Percentiles rank a stretch among this genome's conserved stretches.
phyloP scores from a whole-genome alignment of 345 rosid species.

The Gossypium australe region DNA sequence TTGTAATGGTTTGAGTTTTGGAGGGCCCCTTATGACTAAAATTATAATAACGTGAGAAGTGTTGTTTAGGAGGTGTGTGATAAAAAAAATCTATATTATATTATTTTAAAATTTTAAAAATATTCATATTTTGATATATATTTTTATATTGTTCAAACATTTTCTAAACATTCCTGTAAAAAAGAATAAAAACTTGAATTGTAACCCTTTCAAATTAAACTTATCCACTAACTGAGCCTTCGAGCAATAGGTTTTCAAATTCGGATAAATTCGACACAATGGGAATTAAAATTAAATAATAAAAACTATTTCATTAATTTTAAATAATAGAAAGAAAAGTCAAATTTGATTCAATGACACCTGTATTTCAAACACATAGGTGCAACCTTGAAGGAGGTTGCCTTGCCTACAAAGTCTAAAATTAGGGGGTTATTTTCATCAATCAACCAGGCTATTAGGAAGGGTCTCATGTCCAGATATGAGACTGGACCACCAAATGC shows the following conservation, averaged over 20 bases:
- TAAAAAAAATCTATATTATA: no score
- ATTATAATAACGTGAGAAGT: neutral
- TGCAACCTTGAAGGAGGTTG: neutral
- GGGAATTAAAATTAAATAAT: neutral
- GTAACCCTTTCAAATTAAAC: no score
- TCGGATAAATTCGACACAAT: no score
- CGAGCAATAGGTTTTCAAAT: no score
- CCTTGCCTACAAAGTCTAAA: neutral
- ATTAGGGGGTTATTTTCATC: neutral
- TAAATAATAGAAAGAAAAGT: no score
- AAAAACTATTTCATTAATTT: neutral
- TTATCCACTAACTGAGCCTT: no score
- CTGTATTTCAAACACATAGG: neutral
- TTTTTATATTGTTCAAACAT: no score
- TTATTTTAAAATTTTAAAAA: no score
- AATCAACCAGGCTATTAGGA: neutral
- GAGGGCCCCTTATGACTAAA: neutral
- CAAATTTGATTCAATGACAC: neutral
- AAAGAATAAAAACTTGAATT: no score
- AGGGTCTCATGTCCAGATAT: neutral
- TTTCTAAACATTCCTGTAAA: no score
- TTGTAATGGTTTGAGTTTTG: neutral
- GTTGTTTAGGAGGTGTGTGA: no score
- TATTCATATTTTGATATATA: no score
- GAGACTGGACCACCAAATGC: constrained; percentile 6